Base-by-base conservation (phyloP, 257 asterid genomes). In the Penstemon barbatus region DNA sequence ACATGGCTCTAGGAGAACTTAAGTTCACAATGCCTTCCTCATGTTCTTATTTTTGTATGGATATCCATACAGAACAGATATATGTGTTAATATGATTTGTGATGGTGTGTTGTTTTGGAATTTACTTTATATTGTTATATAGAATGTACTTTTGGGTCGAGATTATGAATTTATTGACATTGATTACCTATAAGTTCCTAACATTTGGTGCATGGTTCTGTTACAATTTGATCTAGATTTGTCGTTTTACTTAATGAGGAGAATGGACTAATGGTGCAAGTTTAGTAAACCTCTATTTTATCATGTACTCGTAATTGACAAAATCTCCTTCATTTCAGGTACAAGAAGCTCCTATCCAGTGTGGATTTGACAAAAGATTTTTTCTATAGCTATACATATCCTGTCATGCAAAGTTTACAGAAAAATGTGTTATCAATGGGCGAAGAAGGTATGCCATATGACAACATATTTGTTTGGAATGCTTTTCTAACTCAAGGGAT, bases 401-500 rank as follows among this genome's bases (percentile, higher is more conserved):
- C 99, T 54, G 84, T 94, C 66, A 94, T 94, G 99, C 97, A 83
- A 74, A 83, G 87, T 78, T 80, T 94, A 81, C 97, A 91, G 79
- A 91, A 86, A 74, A 94, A 91, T 81, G 96, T 91, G 71, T 66
- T 79, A 75, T 86, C 91, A 54, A 57, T 49, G 61, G 81, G 91
- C 40, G 93, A 86, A 75, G 91, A 84, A 74, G 90, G 88, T 72
- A 89, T 94, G 89, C 96, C 91, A 57, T 94, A 94, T 78, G 99
- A 87, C 49, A 88, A 91, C 79, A 91, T 94, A 79, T 94, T 94
- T 84, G 99, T 91, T 57, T 94, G 99, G 97, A 94, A 94, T 83
- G 82, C 96, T 73, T 94, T 84, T 78, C 87, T 94, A 54, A 94
- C 99, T 65, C 87, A 82, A 76, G 81, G 87, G 6, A 82, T 94